Base-by-base conservation (phyloP, 2,329 filamentous ascomycete species). In the Fusarium sororula region DNA sequence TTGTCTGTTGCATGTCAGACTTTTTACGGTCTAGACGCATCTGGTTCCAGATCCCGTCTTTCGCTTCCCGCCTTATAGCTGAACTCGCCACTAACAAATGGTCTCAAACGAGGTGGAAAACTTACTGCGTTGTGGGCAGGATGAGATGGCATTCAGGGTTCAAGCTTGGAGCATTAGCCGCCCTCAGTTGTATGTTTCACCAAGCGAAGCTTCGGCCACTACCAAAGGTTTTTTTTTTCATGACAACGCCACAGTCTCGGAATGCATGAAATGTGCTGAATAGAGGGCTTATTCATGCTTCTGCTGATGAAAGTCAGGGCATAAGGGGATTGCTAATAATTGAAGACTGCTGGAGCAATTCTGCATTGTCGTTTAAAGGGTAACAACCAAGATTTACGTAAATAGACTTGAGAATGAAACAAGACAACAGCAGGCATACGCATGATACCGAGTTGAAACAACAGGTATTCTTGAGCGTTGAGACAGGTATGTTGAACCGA, bases 181-280 rank as follows among this genome's bases (percentile, higher is more conserved):
- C 35, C 30, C 45, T 73, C 57, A 67, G 70, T 63, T 67, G 70
- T 71, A 66, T 56, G 74, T 75, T 73, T 77, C 74, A 75, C 69
- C 54, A 69, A 41, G 50, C 55, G 54, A 59, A 51, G 62, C 62
- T 66, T 63, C 63, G 53, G 50, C 39, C 55, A 35, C 63, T 30
- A 45, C 58, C 50, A 37, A 58, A 41, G 26, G 50, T 35, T 54
- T 62, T 54, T 62, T 54, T 64, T 39, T 63, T 54, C 57, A 39
- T 50, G n/a, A 44, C 38, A 26, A 66, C 73, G 73, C 71, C 63
- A 71, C 66, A 53, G 48, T 55, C 57, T 72, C 65, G 45, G 63
- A 38, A 47, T 32, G 55, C 51, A 63, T 53, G 56, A 56, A 37
- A 54, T 61, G 30, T 24, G 39, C 53, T 48, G 38, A 51, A 50